Percentiles rank a stretch among this genome's conserved stretches.
Conservation (phyloP, 148 eudicot species). For the Amaranthus hypochondriacus region DNA sequence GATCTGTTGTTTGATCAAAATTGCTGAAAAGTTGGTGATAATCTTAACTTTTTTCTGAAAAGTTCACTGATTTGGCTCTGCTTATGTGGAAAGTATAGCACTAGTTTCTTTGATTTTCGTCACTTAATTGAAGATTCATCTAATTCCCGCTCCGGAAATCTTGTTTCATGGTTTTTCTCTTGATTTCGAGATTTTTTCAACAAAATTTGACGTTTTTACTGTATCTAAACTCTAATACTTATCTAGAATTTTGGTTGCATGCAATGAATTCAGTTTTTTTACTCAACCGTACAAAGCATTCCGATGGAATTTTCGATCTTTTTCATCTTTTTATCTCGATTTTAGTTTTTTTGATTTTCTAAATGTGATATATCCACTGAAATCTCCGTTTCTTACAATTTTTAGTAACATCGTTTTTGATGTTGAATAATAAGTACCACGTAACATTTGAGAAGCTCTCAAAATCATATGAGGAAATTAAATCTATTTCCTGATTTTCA, state of each 20-base stretch:
- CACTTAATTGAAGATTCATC: slow-evolving; percentile 1
- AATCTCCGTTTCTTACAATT: too few relatives aligned
- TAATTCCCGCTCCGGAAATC: neutral
- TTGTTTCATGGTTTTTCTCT: slow-evolving; percentile 5
- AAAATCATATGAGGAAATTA: too few relatives aligned
- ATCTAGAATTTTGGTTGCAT: neutral
- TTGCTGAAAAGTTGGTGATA: neutral
- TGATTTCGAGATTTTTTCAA: neutral
- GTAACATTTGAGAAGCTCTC: too few relatives aligned
- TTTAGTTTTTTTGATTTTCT: neutral
- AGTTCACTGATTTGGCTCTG: neutral
- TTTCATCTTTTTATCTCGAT: neutral
- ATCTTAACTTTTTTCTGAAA: too few relatives aligned
- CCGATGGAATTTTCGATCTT: neutral
- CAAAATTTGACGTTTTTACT: slow-evolving; percentile 13
- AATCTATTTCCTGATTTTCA: too few relatives aligned
- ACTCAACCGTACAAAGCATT: too few relatives aligned
- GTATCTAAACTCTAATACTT: neutral
- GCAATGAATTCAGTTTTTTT: neutral
- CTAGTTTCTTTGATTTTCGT: neutral
- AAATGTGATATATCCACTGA: too few relatives aligned
- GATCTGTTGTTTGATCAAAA: neutral
- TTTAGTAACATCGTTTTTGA: too few relatives aligned
- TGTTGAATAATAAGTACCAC: too few relatives aligned
- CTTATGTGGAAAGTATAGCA: slow-evolving; percentile 18